Evolutionary conservation across 768 basidiomycete genomes (phyloP).

Genomic region (Mycena amicta): DNA sequence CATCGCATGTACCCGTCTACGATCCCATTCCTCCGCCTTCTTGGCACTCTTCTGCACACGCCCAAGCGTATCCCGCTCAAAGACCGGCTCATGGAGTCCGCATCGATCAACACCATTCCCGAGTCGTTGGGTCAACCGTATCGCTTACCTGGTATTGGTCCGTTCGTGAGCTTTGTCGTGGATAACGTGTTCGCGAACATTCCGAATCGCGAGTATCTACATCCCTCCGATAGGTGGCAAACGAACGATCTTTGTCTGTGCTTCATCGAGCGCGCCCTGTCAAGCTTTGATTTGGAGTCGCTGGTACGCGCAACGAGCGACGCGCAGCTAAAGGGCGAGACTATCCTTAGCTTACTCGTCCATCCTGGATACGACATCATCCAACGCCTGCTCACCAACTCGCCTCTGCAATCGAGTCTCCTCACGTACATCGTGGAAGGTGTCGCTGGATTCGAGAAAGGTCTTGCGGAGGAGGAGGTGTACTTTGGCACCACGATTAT

Average conservation of each 20-base stretch:
- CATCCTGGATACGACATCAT: conserved; percentile 92
- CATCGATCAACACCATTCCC: conserved; percentile 74
- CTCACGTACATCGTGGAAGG: conserved; percentile 84
- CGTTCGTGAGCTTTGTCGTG: conserved; percentile 84
- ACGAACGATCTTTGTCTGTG: conserved; percentile 83
- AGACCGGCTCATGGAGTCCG: conserved; percentile 59
- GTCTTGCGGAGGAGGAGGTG: conserved; percentile 66
- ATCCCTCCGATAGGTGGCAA: conserved; percentile 80
- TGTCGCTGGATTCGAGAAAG: conserved; percentile 72
- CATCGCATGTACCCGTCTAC: conserved; percentile 86
- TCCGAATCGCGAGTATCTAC: conserved; percentile 71
- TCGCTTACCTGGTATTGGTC: conserved; percentile 76
- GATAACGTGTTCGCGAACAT: conserved; percentile 88
- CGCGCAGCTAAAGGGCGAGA: conserved; percentile 51
- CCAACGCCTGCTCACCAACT: conserved; percentile 73
- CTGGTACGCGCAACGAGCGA: conserved; percentile 63
- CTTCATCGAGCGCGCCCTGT: conserved; percentile 83
- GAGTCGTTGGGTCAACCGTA: conserved; percentile 81
- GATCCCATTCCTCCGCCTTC: conserved; percentile 81
- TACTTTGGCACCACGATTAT: conserved; percentile 76
- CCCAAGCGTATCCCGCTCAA: conserved; percentile 70
- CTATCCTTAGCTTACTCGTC: conserved; percentile 55
- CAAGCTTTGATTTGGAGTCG: conserved; percentile 78
- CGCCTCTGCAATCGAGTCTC: conserved; percentile 71
- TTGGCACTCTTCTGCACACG: conserved; percentile 82